Evolutionary conservation across 192 early-diverging fungal genomes (phyloP), one percentile per base, ranked within the genome.

Genomic region (Podila clonocystis): DNA sequence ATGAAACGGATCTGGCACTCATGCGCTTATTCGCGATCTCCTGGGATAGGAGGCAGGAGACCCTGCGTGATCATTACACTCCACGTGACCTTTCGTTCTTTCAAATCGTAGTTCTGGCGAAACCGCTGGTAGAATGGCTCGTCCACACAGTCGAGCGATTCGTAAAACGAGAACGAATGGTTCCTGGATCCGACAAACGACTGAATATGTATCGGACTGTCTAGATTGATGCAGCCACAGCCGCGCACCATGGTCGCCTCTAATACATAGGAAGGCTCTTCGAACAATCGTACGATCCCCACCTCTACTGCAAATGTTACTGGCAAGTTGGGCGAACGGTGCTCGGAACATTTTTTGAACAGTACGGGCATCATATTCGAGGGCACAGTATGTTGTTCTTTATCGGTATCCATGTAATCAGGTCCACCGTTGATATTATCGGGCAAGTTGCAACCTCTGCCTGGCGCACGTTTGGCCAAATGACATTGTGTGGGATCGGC

Each of bases 111-210:
- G 64, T 50, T 38, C 19, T 20, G 64, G 4, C 48, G 19, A 26
- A 65, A 65, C 48, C 64, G 28, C 29, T 52, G 64, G 49, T 49
- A 50, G 64, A 11, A 24, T 4, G 30, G 64, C 17, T 22, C 48
- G 28, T 28, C 49, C 19, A 2, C 24, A 48, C 64, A 52, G 11
- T 48, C 64, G 20, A 9, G 5, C 64, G 38, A 11, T 29, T 24
- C 49, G 7, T 20, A 65, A 29, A 50, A 65, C 28, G 29, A 22
- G 29, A 65, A 33, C 1, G 26, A 49, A 11, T 65, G 64, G 49
- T 65, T 65, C 29, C 64, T 29, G 28, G 49, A 65, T 52, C 64
- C 49, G 29, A 65, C 30, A 65, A 65, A 52, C 12, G 28, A 65
- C 29, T 65, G 28, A 9, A 65, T 17, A 19, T 11, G 29, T 28